Evolutionary conservation across 78 protist species (phyloP).

Genomic region (Acrasis kona): DNA sequence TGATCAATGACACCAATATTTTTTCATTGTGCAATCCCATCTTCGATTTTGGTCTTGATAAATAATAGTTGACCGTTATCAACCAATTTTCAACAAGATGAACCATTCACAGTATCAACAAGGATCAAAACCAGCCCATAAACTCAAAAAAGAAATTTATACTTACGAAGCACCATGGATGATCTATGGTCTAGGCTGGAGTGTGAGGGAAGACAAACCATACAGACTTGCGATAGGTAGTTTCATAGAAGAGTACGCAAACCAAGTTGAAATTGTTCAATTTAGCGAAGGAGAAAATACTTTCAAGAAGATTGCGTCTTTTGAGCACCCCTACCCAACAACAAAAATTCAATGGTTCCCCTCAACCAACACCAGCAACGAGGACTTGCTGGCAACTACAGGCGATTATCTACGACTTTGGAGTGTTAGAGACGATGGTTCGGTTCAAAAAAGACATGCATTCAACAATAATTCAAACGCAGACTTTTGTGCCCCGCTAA

Average conservation of each 20-base stretch:
- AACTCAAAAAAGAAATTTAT: constrained; percentile 37
- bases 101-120: too few species aligned
- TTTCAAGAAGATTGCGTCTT: constrained; percentile 26
- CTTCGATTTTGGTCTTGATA: too few species aligned
- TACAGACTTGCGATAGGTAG: constrained; percentile 89
- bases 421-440: constrained; percentile 30
- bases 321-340: constrained; percentile 92
- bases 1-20: too few species aligned
- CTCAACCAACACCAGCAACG: constrained; percentile 15
- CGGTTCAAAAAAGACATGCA: not conserved
- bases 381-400: constrained; percentile 86
- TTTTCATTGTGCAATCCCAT: too few species aligned
- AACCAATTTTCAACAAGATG: too few species aligned
- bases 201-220: constrained; percentile 44
- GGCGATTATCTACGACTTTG: constrained; percentile 88
- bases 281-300: constrained; percentile 34
- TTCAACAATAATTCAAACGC: constrained; percentile 50
- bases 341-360: constrained; percentile 90
- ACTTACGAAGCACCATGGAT: constrained; percentile 47
- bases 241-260: constrained; percentile 74
- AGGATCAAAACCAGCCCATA: not conserved
- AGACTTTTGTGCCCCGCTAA: constrained; percentile 94
- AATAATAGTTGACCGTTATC: too few species aligned
- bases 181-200: constrained; percentile 80
- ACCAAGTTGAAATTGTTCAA: constrained; percentile 26